These are phyloP conservation scores for Aspergillus coremiiformis DNA, from an alignment of 495 filamentous ascomycete species.

Conservation along the genomic window DNA sequence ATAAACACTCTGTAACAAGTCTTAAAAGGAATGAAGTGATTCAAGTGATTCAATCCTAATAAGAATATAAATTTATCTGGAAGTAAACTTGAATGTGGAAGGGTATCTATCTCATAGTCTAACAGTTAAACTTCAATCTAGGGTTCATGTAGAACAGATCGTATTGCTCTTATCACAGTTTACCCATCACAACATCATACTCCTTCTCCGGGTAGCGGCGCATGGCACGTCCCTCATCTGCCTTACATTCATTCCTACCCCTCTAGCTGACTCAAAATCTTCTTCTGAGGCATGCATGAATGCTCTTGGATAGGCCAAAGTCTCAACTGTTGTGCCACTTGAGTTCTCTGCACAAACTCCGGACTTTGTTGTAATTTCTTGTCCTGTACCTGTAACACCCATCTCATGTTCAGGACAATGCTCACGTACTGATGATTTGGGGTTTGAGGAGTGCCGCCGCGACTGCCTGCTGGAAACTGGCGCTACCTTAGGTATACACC, in stretches of 20 bases:
- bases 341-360: not conserved
- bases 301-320: not conserved
- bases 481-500: conserved; percentile 7
- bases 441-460: conserved; percentile 36
- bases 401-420: conserved; percentile 3
- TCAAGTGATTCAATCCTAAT: not conserved
- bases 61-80: not conserved
- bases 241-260: conserved; percentile 8
- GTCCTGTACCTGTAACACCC: conserved; percentile 1
- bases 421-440: conserved; percentile 11
- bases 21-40: no score
- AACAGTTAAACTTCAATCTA: conserved; percentile 6
- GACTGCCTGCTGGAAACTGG: conserved; percentile 18
- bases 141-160: conserved; percentile 9
- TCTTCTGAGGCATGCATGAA: not conserved
- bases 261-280: not conserved
- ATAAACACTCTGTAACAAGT: no score
- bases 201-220: conserved; percentile 38
- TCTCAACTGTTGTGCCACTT: not conserved
- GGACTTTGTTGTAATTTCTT: conserved; percentile 4
- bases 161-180: conserved; percentile 6
- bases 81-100: not conserved
- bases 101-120: conserved; percentile 22
- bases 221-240: conserved; percentile 26
- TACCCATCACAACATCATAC: conserved; percentile 43